Base-by-base conservation (phyloP, 2,329 filamentous ascomycete genomes). In the Microcyclosporella mali region DNA sequence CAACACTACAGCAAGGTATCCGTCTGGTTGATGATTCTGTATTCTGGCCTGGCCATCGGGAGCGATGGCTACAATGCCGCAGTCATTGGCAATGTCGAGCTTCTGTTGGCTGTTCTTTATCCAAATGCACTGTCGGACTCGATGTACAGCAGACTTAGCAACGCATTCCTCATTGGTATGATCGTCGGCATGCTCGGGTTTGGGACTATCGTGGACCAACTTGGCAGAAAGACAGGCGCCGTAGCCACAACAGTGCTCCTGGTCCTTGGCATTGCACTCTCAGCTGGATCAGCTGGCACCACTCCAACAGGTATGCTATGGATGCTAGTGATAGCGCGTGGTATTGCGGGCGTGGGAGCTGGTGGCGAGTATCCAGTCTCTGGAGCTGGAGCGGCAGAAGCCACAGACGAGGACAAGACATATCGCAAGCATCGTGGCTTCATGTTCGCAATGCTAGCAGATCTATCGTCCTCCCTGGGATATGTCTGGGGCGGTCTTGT, bases 391-490 rank as follows among this genome's bases (percentile, higher is more conserved):
- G 71, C 75, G 0, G 66, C 70, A 10, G 77, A 80, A 55, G 71
- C 75, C 0, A 71, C 74, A 1, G 74, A 79, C 46, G 74, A 78
- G 51, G 66, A 57, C 52, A 17, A 35, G 6, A 52, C 58, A 11
- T 64, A 68, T 38, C 67, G 72, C 29, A 72, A 71, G 45, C 65
- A 65, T 28, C 64, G 74, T 29, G 74, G 76, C 3, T 75, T 77
- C 58, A 71, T 78, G 55, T 76, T 79, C 43, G 73, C 74, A n/a
- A 69, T 78, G 64, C 65, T 76, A 10, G 67, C 70, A 1, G 70
- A 77, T 50, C 58, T 78, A 4, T 71, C 74, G 0, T 64, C 68
- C 1, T 70, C 68, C 1, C 56, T 78, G 8, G 74, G 74, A 0
- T 77, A 74, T 47, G 69, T 74, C 3, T 73, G 69, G 55, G 70